Conservation (phyloP, 2,329 filamentous ascomycete genomes). For the Botryotinia calthae region DNA sequence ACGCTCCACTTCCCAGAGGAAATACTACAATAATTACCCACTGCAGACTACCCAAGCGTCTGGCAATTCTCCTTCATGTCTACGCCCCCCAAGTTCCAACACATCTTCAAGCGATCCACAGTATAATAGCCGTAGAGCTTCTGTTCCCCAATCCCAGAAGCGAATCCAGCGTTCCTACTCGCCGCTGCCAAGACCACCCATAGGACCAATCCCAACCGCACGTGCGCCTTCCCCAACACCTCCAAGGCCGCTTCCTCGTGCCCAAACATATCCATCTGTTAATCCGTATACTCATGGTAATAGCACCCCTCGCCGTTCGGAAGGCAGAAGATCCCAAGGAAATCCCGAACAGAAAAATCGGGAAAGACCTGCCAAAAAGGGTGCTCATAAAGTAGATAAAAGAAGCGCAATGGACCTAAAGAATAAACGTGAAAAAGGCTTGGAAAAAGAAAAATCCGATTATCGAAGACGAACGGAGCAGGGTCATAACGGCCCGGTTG, state of each 20-base stretch:
- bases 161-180: neutral
- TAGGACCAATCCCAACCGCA: neutral
- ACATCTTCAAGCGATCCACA: too few species aligned
- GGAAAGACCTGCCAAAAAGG: neutral
- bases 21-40: neutral
- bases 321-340: neutral
- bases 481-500: neutral
- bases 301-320: neutral
- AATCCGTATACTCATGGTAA: neutral
- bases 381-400: neutral
- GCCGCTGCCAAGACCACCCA: neutral
- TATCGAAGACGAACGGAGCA: neutral
- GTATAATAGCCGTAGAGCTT: neutral
- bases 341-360: neutral
- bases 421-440: neutral
- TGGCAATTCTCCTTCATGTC: neutral
- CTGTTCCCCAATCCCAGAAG: neutral
- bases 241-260: neutral
- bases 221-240: neutral
- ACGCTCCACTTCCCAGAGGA: neutral
- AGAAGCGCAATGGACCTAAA: neutral
- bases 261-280: neutral
- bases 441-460: accelerated
- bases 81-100: accelerated
- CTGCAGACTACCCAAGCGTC: neutral